Percentiles rank a stretch among this genome's conserved stretches.
These are phyloP conservation scores for Kondoa subrosea DNA, from an alignment of 768 basidiomycete species.

Conservation along the genomic window DNA sequence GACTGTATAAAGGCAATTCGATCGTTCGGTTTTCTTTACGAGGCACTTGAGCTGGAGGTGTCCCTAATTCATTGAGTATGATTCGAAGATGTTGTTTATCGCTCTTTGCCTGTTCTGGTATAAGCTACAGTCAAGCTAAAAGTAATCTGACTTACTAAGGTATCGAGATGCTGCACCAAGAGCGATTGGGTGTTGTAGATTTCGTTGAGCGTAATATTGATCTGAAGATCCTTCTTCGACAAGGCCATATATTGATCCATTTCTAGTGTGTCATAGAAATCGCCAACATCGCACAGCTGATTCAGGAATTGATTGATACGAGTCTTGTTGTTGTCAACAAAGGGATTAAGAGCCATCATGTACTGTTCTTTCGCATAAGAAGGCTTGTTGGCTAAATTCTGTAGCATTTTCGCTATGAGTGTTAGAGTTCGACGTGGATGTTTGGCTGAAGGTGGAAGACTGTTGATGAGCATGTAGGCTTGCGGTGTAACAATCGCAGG, in stretches of 20 bases:
- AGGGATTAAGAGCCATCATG: slow-evolving; percentile 96
- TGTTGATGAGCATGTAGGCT: slow-evolving; percentile 98
- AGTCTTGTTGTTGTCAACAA: slow-evolving; percentile 95
- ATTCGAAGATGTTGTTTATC: slow-evolving; percentile 96
- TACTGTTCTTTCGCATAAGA: slow-evolving; percentile 94
- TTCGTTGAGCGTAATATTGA: slow-evolving; percentile 97
- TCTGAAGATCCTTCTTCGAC: slow-evolving; percentile 95
- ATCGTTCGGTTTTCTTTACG: slow-evolving; percentile 94
- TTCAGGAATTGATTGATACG: slow-evolving; percentile 96
- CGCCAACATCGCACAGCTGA: slow-evolving; percentile 90
- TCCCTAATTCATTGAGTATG: slow-evolving; percentile 83
- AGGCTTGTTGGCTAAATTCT: slow-evolving; percentile 97
- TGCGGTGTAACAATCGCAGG: slow-evolving; percentile 98
- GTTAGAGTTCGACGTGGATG: slow-evolving; percentile 93
- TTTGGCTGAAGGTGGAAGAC: slow-evolving; percentile 66
- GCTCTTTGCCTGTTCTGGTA: slow-evolving; percentile 59
- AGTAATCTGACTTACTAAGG: slow-evolving; percentile 47
- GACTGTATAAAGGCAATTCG: slow-evolving; percentile 79
- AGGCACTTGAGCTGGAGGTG: slow-evolving; percentile 85
- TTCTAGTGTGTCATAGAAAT: slow-evolving; percentile 98
- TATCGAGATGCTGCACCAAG: slow-evolving; percentile 85
- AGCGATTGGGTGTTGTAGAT: slow-evolving; percentile 96
- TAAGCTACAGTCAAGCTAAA: background rate
- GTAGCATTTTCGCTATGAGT: slow-evolving; percentile 97
- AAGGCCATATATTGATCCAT: slow-evolving; percentile 99